Base-by-base conservation (phyloP, 345 rosid genomes). In the Gossypium ekmanianum region DNA sequence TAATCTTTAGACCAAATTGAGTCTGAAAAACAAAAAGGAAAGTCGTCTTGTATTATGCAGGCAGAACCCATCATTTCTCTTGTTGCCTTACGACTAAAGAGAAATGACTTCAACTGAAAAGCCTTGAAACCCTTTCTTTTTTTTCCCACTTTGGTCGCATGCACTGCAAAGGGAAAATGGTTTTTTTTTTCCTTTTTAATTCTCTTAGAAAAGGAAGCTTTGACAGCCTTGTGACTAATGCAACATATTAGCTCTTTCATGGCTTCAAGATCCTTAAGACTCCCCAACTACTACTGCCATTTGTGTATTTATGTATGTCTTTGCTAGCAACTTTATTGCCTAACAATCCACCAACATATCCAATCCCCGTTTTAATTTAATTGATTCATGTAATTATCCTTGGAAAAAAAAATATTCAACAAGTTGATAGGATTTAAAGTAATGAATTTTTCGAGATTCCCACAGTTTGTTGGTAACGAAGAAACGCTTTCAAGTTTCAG, bases 81-180 rank as follows among this genome's bases (percentile, higher is more conserved):
- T 14, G 20, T 14, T 13, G 20, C 24, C 39, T 22, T 45, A 6
- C 39, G 71, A 22, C 12, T 67, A 67, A 47, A 67, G 39, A 45
- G 39, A 14, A 45, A 24, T 12, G 24, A 47, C 55, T 45, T 67
- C 45, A 22, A 67, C 71, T 45, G 55, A 47, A 45, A 67, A 47
- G 55, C 16, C 71, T 22, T 67, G 12, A 9, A 48, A 47, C 29
- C 71, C 55, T 67, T 67, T 47, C 2, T 12, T 26, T 50, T 63
- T 63, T 75, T 75, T 51, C 2, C 4, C 4, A 58, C 13, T 10
- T 66, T 43, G 77, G 72, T 72, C 77, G 81, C 82, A 84, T 75
- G 75, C 77, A 68, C 74, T 79, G 22, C 71, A 72, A 68, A 79
- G 55, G 58, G 41, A 50, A 59, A 22, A 2, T 50, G 45, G 51